Evolutionary conservation across 805 yeast species (phyloP), one percentile per base, ranked within the genome.

Genomic region (Metschnikowia colocasiae): DNA sequence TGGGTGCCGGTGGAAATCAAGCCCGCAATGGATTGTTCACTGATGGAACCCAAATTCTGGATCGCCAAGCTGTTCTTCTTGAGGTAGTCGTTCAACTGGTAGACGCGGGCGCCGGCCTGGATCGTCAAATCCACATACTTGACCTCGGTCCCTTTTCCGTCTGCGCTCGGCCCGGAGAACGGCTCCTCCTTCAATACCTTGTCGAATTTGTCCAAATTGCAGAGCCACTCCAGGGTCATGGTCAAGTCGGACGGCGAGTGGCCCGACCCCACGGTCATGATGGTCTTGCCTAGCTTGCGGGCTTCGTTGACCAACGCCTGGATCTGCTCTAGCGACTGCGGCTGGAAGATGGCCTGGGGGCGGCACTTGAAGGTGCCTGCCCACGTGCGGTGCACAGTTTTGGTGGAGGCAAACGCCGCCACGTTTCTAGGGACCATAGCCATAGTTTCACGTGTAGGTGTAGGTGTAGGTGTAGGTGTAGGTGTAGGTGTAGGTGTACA

Each of bases 1-100:
- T 92, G 99, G 0, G 98, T 90, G 25, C 98, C 98, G 0, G 98
- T 92, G 1, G 96, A 85, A 38, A 94, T 89, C 54, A 91, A 82
- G n/a, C 99, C 99, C 3, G 95, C 98, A 22, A 90, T 74, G 13
- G 95, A 86, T 63, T 92, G 98, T 52, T 89, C 97, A 34, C 94
- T 82, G 45, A 92, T 92, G 1, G 97, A 90, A 1, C 98, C 98
- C 58, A 94, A 71, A 59, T 87, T 92, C 65, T 92, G 98, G 48
- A 92, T 72, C 4, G 96, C 95, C 49, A 88, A 76, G 1, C 85
- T 84, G 52, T 79, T 75, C 10, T 70, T 52, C 22, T 80, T 83
- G 51, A 92, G 73, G 50, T 74, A 73, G 9, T 81, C 81, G 63
- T 87, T 89, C 60, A 92, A 68, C 61, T 87, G 85, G 60, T 73